Base-by-base conservation (phyloP, 1,284 basidiomycete genomes). In the Amylostereum areolatum region DNA sequence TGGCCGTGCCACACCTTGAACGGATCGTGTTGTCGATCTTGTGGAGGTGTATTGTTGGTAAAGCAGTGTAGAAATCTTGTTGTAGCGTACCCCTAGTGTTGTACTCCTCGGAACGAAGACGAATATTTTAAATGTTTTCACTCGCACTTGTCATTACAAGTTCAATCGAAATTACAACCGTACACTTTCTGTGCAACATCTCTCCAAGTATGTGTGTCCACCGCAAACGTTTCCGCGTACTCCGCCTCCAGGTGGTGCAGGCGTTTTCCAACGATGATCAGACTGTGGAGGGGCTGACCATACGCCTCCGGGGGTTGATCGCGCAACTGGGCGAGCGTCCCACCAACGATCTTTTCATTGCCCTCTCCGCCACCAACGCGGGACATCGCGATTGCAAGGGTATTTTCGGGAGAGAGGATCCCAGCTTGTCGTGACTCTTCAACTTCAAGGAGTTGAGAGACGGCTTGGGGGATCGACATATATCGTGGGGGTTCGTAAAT, bases 401-500 rank as follows among this genome's bases (percentile, higher is more conserved):
- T 96, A 7, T 69, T 68, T 2, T 79, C 71, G 0, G 90, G 80
- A 29, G 73, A 64, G 36, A 92, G 75, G 25, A 80, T 70, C 0
- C 78, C 78, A 51, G 72, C 71, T 31, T 71, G 64, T 27, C 84
- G 74, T 1, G 64, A 57, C 5, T 70, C 71, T 66, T 93, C 91
- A 49, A 88, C 81, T 52, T 87, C 81, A 27, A 90, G 66, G 35
- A 99, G 79, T 65, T 99, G 97, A 8, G 80, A 76, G 51, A 99
- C 86, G 0, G 97, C 95, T 45, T 85, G 84, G 1, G 85, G 80
- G 48, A 98, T 92, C 18, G 92, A 88, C 97, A 99, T 99, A 77
- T 95, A 99, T 53, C 95, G 78, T 24, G 97, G 95, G 0, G 94
- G 91, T 62, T 98, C 96, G 67, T 96, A 99, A 47, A 97, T 92